phyloP scores from a whole-genome alignment of 1,284 basidiomycete species.

The Cryptococcus sp. region DNA sequence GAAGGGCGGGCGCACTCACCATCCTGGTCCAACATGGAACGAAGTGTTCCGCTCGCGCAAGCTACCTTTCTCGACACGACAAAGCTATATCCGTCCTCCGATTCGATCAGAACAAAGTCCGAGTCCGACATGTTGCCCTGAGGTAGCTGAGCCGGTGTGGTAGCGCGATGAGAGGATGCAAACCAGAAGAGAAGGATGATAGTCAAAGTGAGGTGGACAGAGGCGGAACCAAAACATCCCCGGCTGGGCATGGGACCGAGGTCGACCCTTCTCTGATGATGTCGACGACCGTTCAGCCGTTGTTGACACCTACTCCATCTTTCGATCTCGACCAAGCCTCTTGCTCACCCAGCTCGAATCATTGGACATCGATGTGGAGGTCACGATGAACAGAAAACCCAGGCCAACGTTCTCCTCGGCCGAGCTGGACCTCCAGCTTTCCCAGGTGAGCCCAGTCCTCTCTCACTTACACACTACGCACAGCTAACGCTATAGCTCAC shows the following conservation, averaged over 20 bases:
- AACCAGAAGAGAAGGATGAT: too few relatives aligned
- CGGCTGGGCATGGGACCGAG: too few relatives aligned
- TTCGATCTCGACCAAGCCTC: too few relatives aligned
- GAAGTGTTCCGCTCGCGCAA: slow-evolving; percentile 43
- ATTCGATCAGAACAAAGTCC: slow-evolving; percentile 43
- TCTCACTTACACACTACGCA: background rate
- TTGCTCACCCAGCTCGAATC: too few relatives aligned
- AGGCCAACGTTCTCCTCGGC: slow-evolving; percentile 43
- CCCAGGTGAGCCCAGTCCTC: slow-evolving; percentile 30
- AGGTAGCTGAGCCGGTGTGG: too few relatives aligned
- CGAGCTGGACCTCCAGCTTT: slow-evolving; percentile 46
- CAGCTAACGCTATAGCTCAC: slow-evolving; percentile 29
- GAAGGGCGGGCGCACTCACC: slow-evolving; percentile 20
- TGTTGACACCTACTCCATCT: too few relatives aligned
- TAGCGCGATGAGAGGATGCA: too few relatives aligned
- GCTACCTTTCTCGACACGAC: slow-evolving; percentile 42
- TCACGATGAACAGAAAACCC: slow-evolving; percentile 18
- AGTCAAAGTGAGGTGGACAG: too few relatives aligned
- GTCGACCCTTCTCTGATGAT: too few relatives aligned
- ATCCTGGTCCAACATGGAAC: slow-evolving; percentile 44
- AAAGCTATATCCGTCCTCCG: slow-evolving; percentile 43
- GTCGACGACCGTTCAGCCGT: too few relatives aligned
- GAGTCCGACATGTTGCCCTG: slow-evolving; percentile 25
- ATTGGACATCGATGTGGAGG: background rate
- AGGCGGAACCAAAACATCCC: too few relatives aligned